These are phyloP conservation scores for Fusarium irregulare DNA, from an alignment of 2,329 filamentous ascomycete species.

Conservation along the genomic window DNA sequence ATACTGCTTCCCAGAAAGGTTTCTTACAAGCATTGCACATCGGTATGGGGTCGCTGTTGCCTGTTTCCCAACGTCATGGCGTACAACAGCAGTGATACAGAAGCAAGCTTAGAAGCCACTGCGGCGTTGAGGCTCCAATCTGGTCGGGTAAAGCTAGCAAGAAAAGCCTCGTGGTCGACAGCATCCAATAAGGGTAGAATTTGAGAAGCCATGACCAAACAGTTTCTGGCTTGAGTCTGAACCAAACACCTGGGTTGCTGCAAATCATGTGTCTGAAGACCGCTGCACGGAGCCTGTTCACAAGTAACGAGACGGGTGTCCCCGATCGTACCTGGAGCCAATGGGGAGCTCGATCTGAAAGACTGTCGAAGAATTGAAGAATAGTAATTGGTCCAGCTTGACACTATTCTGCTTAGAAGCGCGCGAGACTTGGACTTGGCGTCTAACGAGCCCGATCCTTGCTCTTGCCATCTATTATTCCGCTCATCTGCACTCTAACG, in stretches of 20 bases:
- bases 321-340: slow-evolving; percentile 44
- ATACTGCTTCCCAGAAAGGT: background rate
- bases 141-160: slow-evolving; percentile 32
- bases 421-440: slow-evolving; percentile 15
- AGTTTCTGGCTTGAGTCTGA: slow-evolving; percentile 35
- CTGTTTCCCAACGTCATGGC: background rate
- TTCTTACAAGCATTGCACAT: background rate
- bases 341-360: slow-evolving; percentile 38
- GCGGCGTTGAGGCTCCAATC: slow-evolving; percentile 21
- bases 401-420: slow-evolving; percentile 12
- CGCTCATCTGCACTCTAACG: slow-evolving; percentile 1
- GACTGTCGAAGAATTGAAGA: slow-evolving; percentile 31
- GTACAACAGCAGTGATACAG: slow-evolving; percentile 5
- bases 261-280: slow-evolving; percentile 50
- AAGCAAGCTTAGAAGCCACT: slow-evolving; percentile 19
- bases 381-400: slow-evolving; percentile 32
- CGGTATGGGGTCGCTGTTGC: background rate
- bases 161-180: slow-evolving; percentile 24
- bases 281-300: slow-evolving; percentile 43
- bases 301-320: slow-evolving; percentile 37
- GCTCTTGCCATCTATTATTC: slow-evolving; percentile 11
- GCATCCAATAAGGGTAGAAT: slow-evolving; percentile 33
- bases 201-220: slow-evolving; percentile 21
- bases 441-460: slow-evolving; percentile 12
- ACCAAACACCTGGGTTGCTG: slow-evolving; percentile 45